These are phyloP conservation scores for Nemania diffusa DNA, from an alignment of 2,329 filamentous ascomycete species.

Conservation along the genomic window DNA sequence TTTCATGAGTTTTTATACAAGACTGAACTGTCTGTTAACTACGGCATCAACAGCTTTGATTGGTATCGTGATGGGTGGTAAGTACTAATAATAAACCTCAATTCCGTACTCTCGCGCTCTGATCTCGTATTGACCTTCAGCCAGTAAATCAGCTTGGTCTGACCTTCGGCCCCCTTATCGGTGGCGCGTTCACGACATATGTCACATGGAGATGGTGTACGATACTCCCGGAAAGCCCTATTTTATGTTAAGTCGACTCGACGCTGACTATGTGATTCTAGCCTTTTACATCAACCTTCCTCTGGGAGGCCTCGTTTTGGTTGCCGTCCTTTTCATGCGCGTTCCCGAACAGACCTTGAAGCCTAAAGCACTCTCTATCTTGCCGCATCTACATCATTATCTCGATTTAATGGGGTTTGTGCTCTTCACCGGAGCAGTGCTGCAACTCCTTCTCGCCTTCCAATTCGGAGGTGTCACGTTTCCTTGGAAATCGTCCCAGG, in stretches of 20 bases:
- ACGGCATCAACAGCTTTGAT: slow-evolving; percentile 23
- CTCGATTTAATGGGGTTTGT: slow-evolving; percentile 37
- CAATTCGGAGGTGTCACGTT: slow-evolving; percentile 48
- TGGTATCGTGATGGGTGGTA: slow-evolving; percentile 37
- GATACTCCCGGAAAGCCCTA: neutral
- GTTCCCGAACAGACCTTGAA: slow-evolving; percentile 5
- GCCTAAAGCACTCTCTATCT: neutral
- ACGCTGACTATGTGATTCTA: slow-evolving; percentile 8
- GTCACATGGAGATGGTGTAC: slow-evolving; percentile 36
- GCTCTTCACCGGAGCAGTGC: slow-evolving; percentile 46
- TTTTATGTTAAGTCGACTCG: neutral
- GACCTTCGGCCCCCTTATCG: slow-evolving; percentile 10
- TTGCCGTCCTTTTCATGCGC: neutral
- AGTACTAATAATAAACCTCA: neutral
- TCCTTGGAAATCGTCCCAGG: slow-evolving; percentile 43
- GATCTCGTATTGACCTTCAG: neutral
- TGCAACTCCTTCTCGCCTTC: slow-evolving; percentile 48
- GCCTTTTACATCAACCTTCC: slow-evolving; percentile 21
- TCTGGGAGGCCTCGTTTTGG: neutral
- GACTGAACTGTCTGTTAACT: neutral
- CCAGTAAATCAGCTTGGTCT: slow-evolving; percentile 3
- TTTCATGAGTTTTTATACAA: neutral
- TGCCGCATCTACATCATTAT: slow-evolving; percentile 28
- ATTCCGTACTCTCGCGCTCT: neutral
- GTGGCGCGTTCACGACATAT: slow-evolving; percentile 24